Base-by-base conservation (phyloP, 176 grass and related monocot species). In the Dactylis glomerata region DNA sequence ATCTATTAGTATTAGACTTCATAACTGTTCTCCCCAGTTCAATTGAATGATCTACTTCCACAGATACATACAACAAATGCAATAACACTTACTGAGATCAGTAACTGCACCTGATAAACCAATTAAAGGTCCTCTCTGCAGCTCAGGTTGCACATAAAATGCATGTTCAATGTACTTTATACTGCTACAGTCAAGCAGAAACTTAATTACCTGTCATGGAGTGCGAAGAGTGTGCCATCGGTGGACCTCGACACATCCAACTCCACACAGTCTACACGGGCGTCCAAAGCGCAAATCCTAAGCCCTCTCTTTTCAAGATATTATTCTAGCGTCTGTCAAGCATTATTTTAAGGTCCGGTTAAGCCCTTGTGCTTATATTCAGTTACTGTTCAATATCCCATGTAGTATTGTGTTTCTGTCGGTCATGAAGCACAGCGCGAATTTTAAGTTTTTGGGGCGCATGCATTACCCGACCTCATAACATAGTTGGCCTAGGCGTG, bases 261-360 rank as follows among this genome's bases (percentile, higher is more conserved):
- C 77, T 97, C 95, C 42, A 97, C 50, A n/a, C 95, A 94, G 82
- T 97, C 95, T 5, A 97, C 92, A 30, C 22, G 90, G 8, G 86
- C 78, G 19, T 90, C 78, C 20, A 97, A 79, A 34, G 92, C 92
- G 82, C n/a, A n/a, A n/a, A 91, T 76, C 68, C 62, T 77, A n/a
- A n/a, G n/a, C n/a, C n/a, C n/a, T n/a, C n/a, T n/a, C n/a, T n/a
- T n/a, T n/a, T n/a, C n/a, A n/a, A n/a, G n/a, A n/a, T n/a, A n/a
- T n/a, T n/a, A n/a, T n/a, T n/a, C n/a, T n/a, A n/a, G n/a, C n/a
- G n/a, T n/a, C n/a, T n/a, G n/a, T n/a, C n/a, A n/a, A n/a, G n/a
- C n/a, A n/a, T n/a, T n/a, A n/a, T n/a, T n/a, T n/a, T n/a, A n/a
- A n/a, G n/a, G n/a, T n/a, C n/a, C n/a, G n/a, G n/a, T n/a, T n/a